Conservation (phyloP, 768 basidiomycete genomes). For the Dentipellis fragilis region DNA sequence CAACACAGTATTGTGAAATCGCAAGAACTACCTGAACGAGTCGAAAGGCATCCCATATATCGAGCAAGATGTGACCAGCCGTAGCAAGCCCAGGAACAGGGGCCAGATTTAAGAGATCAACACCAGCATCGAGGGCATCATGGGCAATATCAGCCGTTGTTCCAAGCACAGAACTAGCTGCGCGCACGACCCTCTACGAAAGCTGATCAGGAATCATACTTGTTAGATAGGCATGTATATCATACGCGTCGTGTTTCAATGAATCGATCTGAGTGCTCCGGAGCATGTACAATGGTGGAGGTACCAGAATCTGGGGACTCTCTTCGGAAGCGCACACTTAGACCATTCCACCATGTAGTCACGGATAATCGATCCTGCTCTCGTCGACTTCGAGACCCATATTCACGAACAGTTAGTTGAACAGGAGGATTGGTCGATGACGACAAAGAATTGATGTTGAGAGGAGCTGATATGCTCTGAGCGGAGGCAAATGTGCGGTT, state of each 20-base stretch:
- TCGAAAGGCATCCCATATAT: conserved; percentile 55
- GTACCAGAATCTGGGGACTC: neutral
- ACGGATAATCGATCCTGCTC: neutral
- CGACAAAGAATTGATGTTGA: no score
- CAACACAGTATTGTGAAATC: neutral
- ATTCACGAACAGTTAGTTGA: no score
- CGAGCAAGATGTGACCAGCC: conserved; percentile 41
- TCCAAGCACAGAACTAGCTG: conserved; percentile 28
- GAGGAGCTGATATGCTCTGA: no score
- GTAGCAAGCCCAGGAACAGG: conserved; percentile 47
- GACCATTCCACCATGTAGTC: neutral
- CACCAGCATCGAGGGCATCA: conserved; percentile 31
- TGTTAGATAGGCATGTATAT: no score
- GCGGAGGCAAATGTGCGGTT: no score
- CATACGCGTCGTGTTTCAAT: neutral
- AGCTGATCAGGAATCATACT: neutral
- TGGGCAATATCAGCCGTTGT: conserved; percentile 31
- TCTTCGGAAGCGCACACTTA: neutral
- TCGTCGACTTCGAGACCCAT: no score
- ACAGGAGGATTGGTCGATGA: no score
- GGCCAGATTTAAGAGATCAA: conserved; percentile 36
- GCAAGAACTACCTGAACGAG: conserved; percentile 40
- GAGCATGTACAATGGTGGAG: neutral
- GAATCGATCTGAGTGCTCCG: neutral
- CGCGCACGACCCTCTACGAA: conserved; percentile 16